These are phyloP conservation scores for Drosera spatulata DNA, from an alignment of 179 eudicot species.

Conservation along the genomic window DNA sequence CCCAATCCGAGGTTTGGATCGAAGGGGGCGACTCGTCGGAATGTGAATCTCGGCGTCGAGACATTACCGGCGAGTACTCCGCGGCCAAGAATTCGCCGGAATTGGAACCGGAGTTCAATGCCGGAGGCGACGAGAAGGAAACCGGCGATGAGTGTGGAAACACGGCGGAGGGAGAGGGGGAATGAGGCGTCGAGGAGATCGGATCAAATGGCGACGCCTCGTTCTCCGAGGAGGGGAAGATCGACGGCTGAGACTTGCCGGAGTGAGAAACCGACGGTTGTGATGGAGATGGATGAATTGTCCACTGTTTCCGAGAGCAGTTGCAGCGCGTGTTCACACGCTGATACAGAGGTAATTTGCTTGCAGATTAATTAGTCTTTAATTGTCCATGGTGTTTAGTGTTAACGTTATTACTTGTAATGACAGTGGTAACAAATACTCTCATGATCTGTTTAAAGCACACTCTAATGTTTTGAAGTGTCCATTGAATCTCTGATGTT, in stretches of 20 bases:
- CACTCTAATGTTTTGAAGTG: too few species aligned
- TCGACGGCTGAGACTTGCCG: constrained; percentile 18
- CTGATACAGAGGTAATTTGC: constrained; percentile 60
- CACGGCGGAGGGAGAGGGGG: constrained; percentile 31
- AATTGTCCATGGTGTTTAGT: too few species aligned
- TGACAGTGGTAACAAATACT: too few species aligned
- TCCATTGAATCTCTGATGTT: too few species aligned
- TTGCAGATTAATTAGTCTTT: not conserved
- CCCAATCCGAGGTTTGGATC: too few species aligned
- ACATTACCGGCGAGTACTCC: constrained; percentile 16
- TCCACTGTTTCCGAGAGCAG: constrained; percentile 73
- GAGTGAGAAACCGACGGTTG: constrained; percentile 18
- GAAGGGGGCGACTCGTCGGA: constrained; percentile 11
- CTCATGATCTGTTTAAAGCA: too few species aligned
- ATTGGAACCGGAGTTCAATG: constrained; percentile 29
- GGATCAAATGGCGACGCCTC: constrained; percentile 32
- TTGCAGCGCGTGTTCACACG: constrained; percentile 52
- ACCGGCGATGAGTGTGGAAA: constrained; percentile 35
- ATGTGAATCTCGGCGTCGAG: constrained; percentile 10
- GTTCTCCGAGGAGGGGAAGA: constrained; percentile 48
- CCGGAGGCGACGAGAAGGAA: constrained; percentile 35
- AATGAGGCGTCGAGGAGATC: constrained; percentile 18
- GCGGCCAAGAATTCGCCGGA: constrained; percentile 25
- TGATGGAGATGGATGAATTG: constrained; percentile 52
- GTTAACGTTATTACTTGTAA: too few species aligned